These are phyloP conservation scores for Zhuliangozyma blackwelliae DNA, from an alignment of 1,139 yeast genomes.

Conservation along the genomic window DNA sequence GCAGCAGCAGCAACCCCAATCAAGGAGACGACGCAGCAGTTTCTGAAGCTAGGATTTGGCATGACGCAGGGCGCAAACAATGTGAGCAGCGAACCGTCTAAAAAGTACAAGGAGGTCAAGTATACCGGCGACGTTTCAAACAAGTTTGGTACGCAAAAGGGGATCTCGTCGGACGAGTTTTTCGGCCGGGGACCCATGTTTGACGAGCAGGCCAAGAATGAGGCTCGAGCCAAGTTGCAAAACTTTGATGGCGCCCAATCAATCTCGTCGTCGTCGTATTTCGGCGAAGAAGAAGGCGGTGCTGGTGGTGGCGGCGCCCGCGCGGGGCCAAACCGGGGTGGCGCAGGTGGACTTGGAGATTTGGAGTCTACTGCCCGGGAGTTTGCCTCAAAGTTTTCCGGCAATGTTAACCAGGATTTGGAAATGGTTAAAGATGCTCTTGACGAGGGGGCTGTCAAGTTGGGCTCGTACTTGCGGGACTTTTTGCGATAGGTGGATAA, in stretches of 20 bases:
- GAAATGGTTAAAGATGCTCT: constrained; percentile 87
- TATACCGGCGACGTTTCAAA: constrained; percentile 70
- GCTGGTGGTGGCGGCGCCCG: constrained; percentile 19
- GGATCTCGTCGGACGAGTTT: constrained; percentile 90
- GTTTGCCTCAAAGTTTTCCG: constrained; percentile 63
- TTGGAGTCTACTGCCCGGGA: constrained; percentile 63
- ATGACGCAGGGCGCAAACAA: constrained; percentile 54
- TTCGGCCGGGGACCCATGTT: constrained; percentile 83
- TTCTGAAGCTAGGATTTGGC: constrained; percentile 82
- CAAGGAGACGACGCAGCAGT: constrained; percentile 62
- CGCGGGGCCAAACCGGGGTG: constrained; percentile 18
- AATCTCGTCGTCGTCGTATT: constrained; percentile 88
- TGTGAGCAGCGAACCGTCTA: constrained; percentile 26
- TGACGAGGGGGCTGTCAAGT: constrained; percentile 88
- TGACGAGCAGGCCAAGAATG: constrained; percentile 73
- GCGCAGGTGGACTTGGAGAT: constrained; percentile 25
- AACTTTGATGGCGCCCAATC: constrained; percentile 82
- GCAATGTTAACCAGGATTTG: constrained; percentile 82
- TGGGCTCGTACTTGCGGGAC: constrained; percentile 81
- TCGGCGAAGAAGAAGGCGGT: constrained; percentile 67
- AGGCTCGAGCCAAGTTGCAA: constrained; percentile 75
- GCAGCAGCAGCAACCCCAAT: constrained; percentile 25
- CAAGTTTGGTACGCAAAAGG: constrained; percentile 86
- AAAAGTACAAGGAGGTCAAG: constrained; percentile 45
- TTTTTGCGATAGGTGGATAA: constrained; percentile 48